Percentiles rank a stretch among this genome's conserved stretches.
Evolutionary conservation across 2,329 filamentous ascomycete species (phyloP).

Genomic region (Gremmenia infestans): DNA sequence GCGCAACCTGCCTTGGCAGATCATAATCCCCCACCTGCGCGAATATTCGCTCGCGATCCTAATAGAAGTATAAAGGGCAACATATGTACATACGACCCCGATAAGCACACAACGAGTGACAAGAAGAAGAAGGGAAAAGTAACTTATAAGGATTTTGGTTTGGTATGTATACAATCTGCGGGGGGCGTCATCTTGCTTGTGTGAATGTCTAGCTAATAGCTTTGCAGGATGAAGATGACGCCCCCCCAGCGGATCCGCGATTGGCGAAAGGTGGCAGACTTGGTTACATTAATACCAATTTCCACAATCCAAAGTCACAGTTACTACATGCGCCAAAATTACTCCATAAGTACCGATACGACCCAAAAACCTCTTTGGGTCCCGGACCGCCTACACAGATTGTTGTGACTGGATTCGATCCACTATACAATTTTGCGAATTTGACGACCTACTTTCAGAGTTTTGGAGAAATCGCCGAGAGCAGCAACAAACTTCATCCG

Average conservation of each 20-base stretch:
- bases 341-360: constrained; percentile 75
- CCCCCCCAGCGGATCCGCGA: constrained; percentile 76
- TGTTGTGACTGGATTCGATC: constrained; percentile 94
- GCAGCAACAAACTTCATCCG: constrained; percentile 92
- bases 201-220: constrained; percentile 54
- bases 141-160: constrained; percentile 58
- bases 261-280: constrained; percentile 62
- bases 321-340: constrained; percentile 71
- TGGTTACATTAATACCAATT: constrained; percentile 65
- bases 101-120: constrained; percentile 39
- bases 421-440: constrained; percentile 73
- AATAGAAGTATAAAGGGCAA: constrained; percentile 48
- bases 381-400: constrained; percentile 87
- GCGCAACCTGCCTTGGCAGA: constrained; percentile 20
- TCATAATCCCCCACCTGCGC: constrained; percentile 18
- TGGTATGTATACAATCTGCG: constrained; percentile 53
- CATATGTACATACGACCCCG: constrained; percentile 57
- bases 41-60: constrained; percentile 52
- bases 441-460: constrained; percentile 70
- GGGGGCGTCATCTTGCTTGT: constrained; percentile 57
- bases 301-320: constrained; percentile 64
- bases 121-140: constrained; percentile 54
- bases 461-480: constrained; percentile 83
- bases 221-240: constrained; percentile 68
- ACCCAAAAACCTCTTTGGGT: constrained; percentile 77